These are phyloP conservation scores for Termitomyces sp. DNA, from an alignment of 768 basidiomycete genomes.

Conservation along the genomic window DNA sequence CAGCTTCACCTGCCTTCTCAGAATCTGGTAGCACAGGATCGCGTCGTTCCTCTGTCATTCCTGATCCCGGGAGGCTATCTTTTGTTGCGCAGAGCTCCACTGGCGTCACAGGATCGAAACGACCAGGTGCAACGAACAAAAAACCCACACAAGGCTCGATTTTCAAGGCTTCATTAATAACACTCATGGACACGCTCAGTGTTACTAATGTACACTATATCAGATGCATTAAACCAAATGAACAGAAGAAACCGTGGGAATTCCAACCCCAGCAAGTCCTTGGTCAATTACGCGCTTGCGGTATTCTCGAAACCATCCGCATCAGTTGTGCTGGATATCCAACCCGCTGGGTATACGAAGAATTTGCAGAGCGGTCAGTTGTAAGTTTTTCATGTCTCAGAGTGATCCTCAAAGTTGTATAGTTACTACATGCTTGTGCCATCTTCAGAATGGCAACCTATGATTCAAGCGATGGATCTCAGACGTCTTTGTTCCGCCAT, in stretches of 20 bases:
- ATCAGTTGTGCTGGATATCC: conserved; percentile 99
- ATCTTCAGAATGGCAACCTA: conserved; percentile 80
- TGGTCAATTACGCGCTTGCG: conserved; percentile 92
- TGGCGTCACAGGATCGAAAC: conserved; percentile 38
- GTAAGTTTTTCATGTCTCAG: background rate
- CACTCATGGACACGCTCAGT: conserved; percentile 94
- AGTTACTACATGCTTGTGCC: conserved; percentile 97
- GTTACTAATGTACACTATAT: conserved; percentile 99
- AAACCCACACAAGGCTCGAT: conserved; percentile 98
- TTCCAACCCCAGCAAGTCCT: conserved; percentile 94
- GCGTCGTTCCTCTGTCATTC: conserved; percentile 79
- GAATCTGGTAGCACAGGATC: conserved; percentile 75
- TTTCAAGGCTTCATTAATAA: conserved; percentile 92
- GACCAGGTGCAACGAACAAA: conserved; percentile 60
- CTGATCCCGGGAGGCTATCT: conserved; percentile 78
- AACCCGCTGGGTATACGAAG: conserved; percentile 96
- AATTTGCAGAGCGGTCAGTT: conserved; percentile 92
- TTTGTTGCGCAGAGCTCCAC: conserved; percentile 49
- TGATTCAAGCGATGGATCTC: conserved; percentile 80
- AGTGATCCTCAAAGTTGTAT: conserved; percentile 12
- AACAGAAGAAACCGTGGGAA: conserved; percentile 94
- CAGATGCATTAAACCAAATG: conserved; percentile 98
- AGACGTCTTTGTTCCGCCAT: conserved; percentile 79
- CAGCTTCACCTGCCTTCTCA: conserved; percentile 71
- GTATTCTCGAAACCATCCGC: conserved; percentile 97